Conservation (phyloP, 805 yeast genomes). For the Candida golubevii region DNA sequence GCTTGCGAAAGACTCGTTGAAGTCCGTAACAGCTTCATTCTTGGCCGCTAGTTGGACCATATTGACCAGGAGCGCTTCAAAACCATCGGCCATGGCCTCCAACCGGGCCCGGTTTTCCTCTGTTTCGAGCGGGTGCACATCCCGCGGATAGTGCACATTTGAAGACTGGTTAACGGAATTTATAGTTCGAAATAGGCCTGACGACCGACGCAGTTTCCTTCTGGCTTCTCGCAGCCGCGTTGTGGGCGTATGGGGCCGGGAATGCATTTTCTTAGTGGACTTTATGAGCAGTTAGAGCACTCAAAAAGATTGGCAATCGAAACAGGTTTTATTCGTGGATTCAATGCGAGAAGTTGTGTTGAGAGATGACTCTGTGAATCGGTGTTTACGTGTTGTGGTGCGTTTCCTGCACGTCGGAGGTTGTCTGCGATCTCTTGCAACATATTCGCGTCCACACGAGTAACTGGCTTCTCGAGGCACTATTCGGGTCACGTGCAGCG, state of each 20-base stretch:
- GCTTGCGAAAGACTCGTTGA: conserved; percentile 77
- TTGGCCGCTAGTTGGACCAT: conserved; percentile 53
- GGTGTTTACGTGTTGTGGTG: conserved; percentile 6
- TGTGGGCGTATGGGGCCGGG: conserved; percentile 12
- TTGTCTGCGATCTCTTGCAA: no score
- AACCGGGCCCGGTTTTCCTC: conserved; percentile 37
- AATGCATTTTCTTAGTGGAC: not conserved
- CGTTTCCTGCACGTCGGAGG: not conserved
- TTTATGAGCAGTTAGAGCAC: no score
- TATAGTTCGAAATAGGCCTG: conserved; percentile 19
- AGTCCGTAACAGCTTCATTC: conserved; percentile 56
- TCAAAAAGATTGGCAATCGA: no score
- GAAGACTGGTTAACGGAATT: conserved; percentile 36
- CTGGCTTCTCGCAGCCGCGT: conserved; percentile 9
- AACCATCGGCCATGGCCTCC: conserved; percentile 35
- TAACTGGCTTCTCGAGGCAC: no score
- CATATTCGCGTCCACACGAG: no score
- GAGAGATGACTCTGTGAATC: conserved; percentile 1
- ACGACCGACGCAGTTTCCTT: conserved; percentile 21
- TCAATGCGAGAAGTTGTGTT: no score
- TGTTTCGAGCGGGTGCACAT: conserved; percentile 40
- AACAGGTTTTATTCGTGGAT: no score
- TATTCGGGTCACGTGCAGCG: no score
- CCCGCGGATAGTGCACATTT: conserved; percentile 42
- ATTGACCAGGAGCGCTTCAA: conserved; percentile 54